Evolutionary conservation across 495 filamentous ascomycete genomes (phyloP), one percentile per base, ranked within the genome.

Genomic region (Podospora bellae-mahoneyi): DNA sequence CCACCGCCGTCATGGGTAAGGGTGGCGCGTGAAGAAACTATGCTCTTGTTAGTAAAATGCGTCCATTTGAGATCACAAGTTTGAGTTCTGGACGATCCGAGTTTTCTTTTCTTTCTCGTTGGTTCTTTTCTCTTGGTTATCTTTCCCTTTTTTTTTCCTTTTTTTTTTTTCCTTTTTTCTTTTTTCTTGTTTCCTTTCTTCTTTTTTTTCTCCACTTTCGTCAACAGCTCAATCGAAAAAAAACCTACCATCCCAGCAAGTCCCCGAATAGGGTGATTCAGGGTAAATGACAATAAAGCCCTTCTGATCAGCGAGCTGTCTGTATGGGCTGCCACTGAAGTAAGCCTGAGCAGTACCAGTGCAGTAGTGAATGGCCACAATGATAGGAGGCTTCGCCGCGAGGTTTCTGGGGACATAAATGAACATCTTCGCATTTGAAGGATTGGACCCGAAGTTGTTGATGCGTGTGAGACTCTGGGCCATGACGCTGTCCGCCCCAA

Each of bases 311-410:
- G 81, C 79, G 13, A 76, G 74, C 16, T 68, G 55, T 26, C 68
- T 68, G 57, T 78, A 75, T 4, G 66, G 69, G 13, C 70, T 66
- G 5, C 64, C 26, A 67, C 26, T 68, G 66, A 74, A 77, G 68
- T 78, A 79, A 0, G 59, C 69, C 18, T 65, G 67, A 16, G 73
- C 77, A 5, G 74, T 76, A 60, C 76, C 74, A 7, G 71, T 72
- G 64, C 74, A 86, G 70, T 84, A 84, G 73, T 88, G 84, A 20
- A 87, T 80, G 10, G 82, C 86, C 0, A 88, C 84, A 54, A 88
- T 76, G 62, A 88, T 81, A 19, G 84, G 78, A 0, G 85, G 84
- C 34, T 79, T 84, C 1, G 75, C 71, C 56, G 80, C 77, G 19
- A 87, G 79, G 44, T 80, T 85, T 64, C 73, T 77, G 5, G 86